Evolutionary conservation across 2,329 filamentous ascomycete species (phyloP).

Genomic region (Arthrobotrys entomopaga): DNA sequence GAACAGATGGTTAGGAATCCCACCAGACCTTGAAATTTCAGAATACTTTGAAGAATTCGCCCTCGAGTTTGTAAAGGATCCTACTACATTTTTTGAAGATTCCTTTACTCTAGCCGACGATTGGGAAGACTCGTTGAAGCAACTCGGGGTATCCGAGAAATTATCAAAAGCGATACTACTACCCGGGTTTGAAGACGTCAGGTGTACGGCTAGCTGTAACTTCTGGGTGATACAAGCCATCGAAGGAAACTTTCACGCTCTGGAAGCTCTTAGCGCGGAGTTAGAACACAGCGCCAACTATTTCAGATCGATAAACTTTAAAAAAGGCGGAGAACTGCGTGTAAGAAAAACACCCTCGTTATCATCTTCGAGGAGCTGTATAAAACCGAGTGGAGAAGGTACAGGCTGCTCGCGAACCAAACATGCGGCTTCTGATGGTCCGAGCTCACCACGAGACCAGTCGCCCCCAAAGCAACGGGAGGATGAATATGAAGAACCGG

Average conservation of each 20-base stretch:
- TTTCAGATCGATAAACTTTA: neutral
- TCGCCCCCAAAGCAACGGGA: no score
- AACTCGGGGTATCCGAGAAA: neutral
- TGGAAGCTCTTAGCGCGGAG: neutral
- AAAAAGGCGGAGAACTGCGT: neutral
- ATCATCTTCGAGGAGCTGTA: no score
- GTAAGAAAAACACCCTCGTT: no score
- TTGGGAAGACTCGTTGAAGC: neutral
- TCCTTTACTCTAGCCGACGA: no score
- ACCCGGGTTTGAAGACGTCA: constrained; percentile 3
- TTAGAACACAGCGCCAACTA: neutral
- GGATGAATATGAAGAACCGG: no score
- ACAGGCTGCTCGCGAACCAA: no score
- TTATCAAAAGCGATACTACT: neutral
- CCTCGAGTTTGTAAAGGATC: no score
- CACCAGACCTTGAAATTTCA: neutral
- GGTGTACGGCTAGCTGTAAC: neutral
- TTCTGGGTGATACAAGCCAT: neutral
- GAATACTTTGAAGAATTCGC: no score
- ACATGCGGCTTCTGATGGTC: no score
- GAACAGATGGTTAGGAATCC: neutral
- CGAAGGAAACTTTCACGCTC: neutral
- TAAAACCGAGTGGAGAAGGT: no score
- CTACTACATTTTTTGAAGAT: no score
- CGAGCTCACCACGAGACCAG: no score